phyloP scores from a whole-genome alignment of 2,329 filamentous ascomycete species.

The Verticillium tricorpus region DNA sequence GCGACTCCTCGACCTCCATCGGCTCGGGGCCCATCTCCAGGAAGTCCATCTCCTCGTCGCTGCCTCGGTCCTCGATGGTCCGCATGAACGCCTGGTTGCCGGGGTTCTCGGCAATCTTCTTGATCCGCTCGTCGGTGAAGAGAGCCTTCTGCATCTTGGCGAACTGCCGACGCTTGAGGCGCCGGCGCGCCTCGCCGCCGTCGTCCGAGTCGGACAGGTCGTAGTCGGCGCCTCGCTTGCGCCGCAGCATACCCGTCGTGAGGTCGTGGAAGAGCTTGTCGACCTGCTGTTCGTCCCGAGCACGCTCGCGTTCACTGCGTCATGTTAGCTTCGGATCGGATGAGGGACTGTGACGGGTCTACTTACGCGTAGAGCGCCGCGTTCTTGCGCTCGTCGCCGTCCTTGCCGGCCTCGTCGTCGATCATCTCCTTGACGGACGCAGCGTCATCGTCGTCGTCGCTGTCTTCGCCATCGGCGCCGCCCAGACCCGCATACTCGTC shows the following conservation, averaged over 20 bases:
- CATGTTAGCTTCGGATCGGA: constrained; percentile 5
- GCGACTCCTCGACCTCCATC: constrained; percentile 14
- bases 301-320: constrained; percentile 69
- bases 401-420: constrained; percentile 72
- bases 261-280: constrained; percentile 92
- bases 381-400: constrained; percentile 74
- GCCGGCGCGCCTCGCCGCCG: constrained; percentile 69
- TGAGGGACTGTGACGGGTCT: background rate
- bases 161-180: constrained; percentile 83
- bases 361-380: constrained; percentile 88
- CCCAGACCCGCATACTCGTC: constrained; percentile 96
- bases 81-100: constrained; percentile 87
- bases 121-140: constrained; percentile 82
- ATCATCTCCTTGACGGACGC: constrained; percentile 80
- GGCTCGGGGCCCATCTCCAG: constrained; percentile 41
- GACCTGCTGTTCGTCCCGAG: constrained; percentile 78
- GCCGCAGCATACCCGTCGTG: constrained; percentile 79
- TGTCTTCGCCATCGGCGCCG: constrained; percentile 83
- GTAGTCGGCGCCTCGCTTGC: constrained; percentile 76
- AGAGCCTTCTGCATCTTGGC: constrained; percentile 88
- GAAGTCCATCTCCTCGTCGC: constrained; percentile 74
- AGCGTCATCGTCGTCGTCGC: constrained; percentile 68
- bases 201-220: constrained; percentile 91
- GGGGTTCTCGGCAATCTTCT: constrained; percentile 83
- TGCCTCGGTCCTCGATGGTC: constrained; percentile 78